Percentiles rank a stretch among this genome's conserved stretches.
phyloP scores from a whole-genome alignment of 352 stramenopile genomes.

The Thalassiosira hispida region DNA sequence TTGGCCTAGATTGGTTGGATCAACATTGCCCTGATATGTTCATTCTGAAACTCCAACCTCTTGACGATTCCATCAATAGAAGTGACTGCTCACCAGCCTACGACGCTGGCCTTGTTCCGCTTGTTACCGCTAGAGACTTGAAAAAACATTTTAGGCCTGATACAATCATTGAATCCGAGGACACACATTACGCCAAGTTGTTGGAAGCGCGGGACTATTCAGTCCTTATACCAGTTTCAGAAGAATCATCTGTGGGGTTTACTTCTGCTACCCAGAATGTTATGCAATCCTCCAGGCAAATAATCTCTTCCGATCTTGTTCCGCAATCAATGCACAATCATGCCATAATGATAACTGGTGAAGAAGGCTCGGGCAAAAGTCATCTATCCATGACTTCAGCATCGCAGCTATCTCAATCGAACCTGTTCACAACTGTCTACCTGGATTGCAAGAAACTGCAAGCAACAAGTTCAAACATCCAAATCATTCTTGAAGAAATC shows the following conservation, averaged over 20 bases:
- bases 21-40: slow-evolving; percentile 11
- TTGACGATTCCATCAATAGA: not conserved
- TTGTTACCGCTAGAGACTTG: slow-evolving; percentile 26
- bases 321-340: slow-evolving; percentile 7
- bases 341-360: slow-evolving; percentile 55
- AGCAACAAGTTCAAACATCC: slow-evolving; percentile 47
- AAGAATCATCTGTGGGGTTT: slow-evolving; percentile 24
- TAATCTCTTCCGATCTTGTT: slow-evolving; percentile 18
- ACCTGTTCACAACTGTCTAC: slow-evolving; percentile 56
- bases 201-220: slow-evolving; percentile 2
- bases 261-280: slow-evolving; percentile 20
- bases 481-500: slow-evolving; percentile 69
- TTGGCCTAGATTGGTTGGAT: slow-evolving; percentile 18
- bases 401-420: slow-evolving; percentile 30
- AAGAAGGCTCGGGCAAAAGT: slow-evolving; percentile 70
- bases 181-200: not conserved
- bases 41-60: slow-evolving; percentile 16
- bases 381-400: slow-evolving; percentile 51
- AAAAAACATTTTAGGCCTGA: slow-evolving; percentile 6
- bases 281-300: slow-evolving; percentile 11
- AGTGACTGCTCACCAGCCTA: not conserved
- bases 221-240: slow-evolving; percentile 5
- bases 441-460: slow-evolving; percentile 78
- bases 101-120: slow-evolving; percentile 5
- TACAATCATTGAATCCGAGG: not conserved